Base-by-base conservation (phyloP, 306 rosid genomes). In the Sphenostylis stenocarpa region DNA sequence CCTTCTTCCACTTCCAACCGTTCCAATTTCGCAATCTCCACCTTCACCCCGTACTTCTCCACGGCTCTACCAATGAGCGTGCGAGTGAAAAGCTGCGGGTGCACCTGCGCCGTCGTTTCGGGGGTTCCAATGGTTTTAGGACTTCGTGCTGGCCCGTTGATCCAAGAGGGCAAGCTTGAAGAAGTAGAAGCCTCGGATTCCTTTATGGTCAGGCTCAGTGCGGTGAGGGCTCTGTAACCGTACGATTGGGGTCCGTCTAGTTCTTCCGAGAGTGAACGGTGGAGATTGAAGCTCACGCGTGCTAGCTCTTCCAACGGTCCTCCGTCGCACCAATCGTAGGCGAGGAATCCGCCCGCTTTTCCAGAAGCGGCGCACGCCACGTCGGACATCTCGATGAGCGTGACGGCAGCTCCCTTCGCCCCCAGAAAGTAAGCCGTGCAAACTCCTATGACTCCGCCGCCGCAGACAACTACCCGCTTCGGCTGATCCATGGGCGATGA, bases 351-450 rank as follows among this genome's bases (percentile, higher is more conserved):
- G 12, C 96, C 98, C 52, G 98, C 85, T 80, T 92, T 90, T 4
- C 97, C 98, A 10, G 98, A 95, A 8, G 97, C 96, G 4, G 97
- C 98, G 78, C 96, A 92, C 0, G 98, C 96, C 26, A 95, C 82
- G 66, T 87, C 81, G 2, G 91, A 95, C 48, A 85, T 88, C 86
- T 90, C 98, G 55, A 92, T 70, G 48, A 95, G 97, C 0, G 91
- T 90, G 38, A 92, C 97, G 81, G 82, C 80, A 68, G 97, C 97
- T 67, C 98, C 98, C 53, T 82, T 87, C 81, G 84, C 89, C 58
- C 96, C 86, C 0, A 95, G 82, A 38, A 90, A 95, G 80, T 92
- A 90, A 4, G 97, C 98, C 17, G 96, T 80, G 89, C 97, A 95
- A 3, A 86, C 94, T 0, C 97, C 96, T 3, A 91, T 86, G 4